Percentiles rank a stretch among this genome's conserved stretches.
Evolutionary conservation across 306 rosid species (phyloP).

Genomic region (Sphenostylis stenocarpa): DNA sequence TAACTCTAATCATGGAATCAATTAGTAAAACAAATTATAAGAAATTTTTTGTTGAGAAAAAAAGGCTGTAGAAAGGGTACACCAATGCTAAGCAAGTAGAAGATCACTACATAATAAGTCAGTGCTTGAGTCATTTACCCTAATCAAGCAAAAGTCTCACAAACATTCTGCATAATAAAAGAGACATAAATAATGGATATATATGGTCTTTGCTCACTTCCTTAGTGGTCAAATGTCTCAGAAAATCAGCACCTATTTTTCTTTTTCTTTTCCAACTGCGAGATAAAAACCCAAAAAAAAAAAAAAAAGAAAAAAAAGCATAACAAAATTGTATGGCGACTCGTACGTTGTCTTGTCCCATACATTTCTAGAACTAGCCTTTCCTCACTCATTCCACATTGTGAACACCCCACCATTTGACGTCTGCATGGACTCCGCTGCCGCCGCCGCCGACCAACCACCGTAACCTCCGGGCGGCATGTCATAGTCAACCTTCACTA

Average conservation of each 20-base stretch:
- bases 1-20: background rate
- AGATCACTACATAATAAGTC: background rate
- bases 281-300: background rate
- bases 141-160: background rate
- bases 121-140: background rate
- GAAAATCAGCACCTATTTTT: constrained; percentile 37
- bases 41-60: too few species aligned
- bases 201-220: constrained; percentile 8
- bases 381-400: constrained; percentile 74
- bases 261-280: background rate
- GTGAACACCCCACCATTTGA: constrained; percentile 59
- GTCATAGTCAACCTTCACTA: constrained; percentile 86
- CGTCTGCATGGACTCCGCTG: constrained; percentile 54
- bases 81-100: too few species aligned
- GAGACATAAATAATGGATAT: constrained; percentile 2
- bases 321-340: constrained; percentile 25
- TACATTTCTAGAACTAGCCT: background rate
- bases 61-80: too few species aligned
- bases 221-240: constrained; percentile 10
- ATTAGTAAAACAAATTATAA: background rate
- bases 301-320: background rate
- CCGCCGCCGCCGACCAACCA: constrained; percentile 61
- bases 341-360: constrained; percentile 1
- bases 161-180: background rate
- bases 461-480: constrained; percentile 65